Base-by-base conservation (phyloP, 306 rosid species). In the Quillaja saponaria region DNA sequence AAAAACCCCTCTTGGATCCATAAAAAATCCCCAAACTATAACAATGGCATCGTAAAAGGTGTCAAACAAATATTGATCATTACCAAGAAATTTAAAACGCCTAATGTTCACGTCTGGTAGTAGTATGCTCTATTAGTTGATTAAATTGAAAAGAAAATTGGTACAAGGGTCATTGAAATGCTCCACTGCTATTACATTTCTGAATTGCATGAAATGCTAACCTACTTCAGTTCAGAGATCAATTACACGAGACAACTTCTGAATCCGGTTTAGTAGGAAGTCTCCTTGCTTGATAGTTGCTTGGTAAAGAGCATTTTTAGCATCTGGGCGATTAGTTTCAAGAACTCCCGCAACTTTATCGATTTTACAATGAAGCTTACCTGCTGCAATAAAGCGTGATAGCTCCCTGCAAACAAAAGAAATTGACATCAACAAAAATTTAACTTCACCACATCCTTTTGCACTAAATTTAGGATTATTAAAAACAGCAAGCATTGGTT, bases 251-350 rank as follows among this genome's bases (percentile, higher is more conserved):
- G 99, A 94, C 65, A 94, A 65, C 63, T 94, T 94, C 80, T 94
- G 97, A 69, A 94, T 87, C 71, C 97, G 78, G 72, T 94, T 94
- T 69, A 89, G 69, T 12, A 94, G 67, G 85, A 94, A 89, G 74
- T 94, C 99, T n/a, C 99, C 97, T 74, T 89, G 99, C 84, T 87
- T 89, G 69, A 94, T 94, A 15, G 97, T 94, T 58, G 99, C 89
- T 67, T 94, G 99, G 78, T 94, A 94, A 41, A 94, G 90, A 31
- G 96, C 96, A 64, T 87, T 94, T 80, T 94, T 94, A 5, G 99
- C 88, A 78, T 89, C 97, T 0, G 97, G 99, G 7, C 99, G 90
- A 51, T 87, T 87, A 6, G 99, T 89, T 67, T 94, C 99, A 14
- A 94, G 84, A 59, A 94, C 96, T 1, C 97, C 97, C 0, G 90